phyloP scores from a whole-genome alignment of 192 early-diverging fungal species.

The Backusella tarrabulga region DNA sequence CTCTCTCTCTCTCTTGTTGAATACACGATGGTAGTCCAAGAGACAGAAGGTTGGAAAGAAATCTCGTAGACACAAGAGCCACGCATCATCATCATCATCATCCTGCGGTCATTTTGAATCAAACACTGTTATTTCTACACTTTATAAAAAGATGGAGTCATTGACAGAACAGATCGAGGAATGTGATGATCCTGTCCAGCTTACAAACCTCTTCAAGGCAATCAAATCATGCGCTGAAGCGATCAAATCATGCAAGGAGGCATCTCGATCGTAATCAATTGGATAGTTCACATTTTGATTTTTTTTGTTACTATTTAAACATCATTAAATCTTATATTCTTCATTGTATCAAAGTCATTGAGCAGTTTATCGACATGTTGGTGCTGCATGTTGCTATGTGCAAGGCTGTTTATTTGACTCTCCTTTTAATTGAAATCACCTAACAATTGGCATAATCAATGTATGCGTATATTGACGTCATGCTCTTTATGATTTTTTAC shows the following conservation, averaged over 20 bases:
- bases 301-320: too few species aligned
- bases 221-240: slow-evolving; percentile 22
- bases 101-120: neutral
- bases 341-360: too few species aligned
- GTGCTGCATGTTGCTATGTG: too few species aligned
- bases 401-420: too few species aligned
- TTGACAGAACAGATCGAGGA: slow-evolving; percentile 11
- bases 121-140: neutral
- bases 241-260: slow-evolving; percentile 15
- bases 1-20: too few species aligned
- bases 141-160: slow-evolving; percentile 9
- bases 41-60: neutral
- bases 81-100: neutral
- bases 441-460: too few species aligned
- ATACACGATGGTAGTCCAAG: neutral
- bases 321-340: too few species aligned
- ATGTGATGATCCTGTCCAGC: slow-evolving; percentile 11
- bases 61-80: neutral
- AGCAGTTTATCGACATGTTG: too few species aligned
- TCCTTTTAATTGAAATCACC: too few species aligned
- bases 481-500: too few species aligned
- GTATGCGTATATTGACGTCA: too few species aligned
- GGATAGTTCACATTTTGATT: too few species aligned
- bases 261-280: neutral
- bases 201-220: slow-evolving; percentile 12